Evolutionary conservation across 2,329 filamentous ascomycete genomes (phyloP).

Genomic region (Pseudocercospora pini-densiflorae): DNA sequence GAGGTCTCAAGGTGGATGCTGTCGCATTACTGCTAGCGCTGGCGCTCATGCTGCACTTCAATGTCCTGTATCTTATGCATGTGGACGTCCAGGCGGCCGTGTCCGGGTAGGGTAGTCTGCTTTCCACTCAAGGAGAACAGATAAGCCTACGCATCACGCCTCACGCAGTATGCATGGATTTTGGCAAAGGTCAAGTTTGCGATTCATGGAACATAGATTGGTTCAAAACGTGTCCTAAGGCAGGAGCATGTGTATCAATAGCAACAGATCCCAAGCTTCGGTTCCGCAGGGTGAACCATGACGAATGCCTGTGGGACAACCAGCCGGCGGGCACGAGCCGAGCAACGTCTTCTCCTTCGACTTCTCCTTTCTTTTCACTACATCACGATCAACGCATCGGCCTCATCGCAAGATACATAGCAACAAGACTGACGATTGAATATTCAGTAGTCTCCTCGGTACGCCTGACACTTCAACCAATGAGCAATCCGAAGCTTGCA

Average conservation of each 20-base stretch:
- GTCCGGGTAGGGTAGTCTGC: neutral
- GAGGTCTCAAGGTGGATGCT: conserved; percentile 50
- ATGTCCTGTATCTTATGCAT: neutral
- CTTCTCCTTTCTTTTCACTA: neutral
- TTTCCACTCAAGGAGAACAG: conserved; percentile 5
- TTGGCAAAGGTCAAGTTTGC: neutral
- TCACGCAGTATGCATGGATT: neutral
- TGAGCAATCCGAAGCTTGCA: no score
- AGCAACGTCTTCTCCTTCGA: neutral
- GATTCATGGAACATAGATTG: conserved; percentile 3
- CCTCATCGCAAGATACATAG: no score
- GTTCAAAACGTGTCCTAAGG: conserved; percentile 9
- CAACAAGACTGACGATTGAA: no score
- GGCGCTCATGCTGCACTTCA: conserved; percentile 32
- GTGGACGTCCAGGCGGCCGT: conserved; percentile 9
- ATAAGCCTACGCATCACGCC: conserved; percentile 4
- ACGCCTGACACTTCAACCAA: no score
- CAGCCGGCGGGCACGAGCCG: neutral
- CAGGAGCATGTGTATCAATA: conserved; percentile 8
- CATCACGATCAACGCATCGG: neutral
- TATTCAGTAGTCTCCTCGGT: no score
- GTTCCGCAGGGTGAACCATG: neutral
- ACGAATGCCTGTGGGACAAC: neutral
- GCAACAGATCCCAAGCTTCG: neutral
- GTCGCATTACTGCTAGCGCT: conserved; percentile 43